phyloP scores from a whole-genome alignment of 768 basidiomycete genomes.

The Filobasidium wieringae region DNA sequence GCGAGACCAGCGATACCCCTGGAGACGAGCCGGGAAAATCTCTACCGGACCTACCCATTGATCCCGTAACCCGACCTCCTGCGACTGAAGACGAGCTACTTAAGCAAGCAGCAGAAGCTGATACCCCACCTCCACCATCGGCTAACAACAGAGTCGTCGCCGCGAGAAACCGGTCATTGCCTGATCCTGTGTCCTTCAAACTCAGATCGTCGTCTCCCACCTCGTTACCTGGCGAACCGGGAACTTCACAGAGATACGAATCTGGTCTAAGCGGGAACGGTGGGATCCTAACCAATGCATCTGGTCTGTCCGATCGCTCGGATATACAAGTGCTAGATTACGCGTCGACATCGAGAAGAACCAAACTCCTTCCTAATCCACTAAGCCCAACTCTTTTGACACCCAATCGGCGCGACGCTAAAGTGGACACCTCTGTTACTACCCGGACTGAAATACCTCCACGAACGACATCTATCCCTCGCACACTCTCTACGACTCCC shows the following conservation, averaged over 20 bases:
- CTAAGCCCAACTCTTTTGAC: constrained; percentile 3
- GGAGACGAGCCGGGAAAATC: neutral
- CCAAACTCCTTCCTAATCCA: constrained; percentile 15
- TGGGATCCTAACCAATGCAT: constrained; percentile 9
- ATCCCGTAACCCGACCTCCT: constrained; percentile 30
- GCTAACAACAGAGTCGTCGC: neutral
- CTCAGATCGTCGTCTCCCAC: constrained; percentile 19
- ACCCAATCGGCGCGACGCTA: neutral
- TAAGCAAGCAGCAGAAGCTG: constrained; percentile 5
- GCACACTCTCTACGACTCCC: constrained; percentile 42
- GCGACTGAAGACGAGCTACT: constrained; percentile 17
- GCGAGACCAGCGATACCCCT: neutral
- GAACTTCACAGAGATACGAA: neutral
- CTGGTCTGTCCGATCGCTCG: neutral
- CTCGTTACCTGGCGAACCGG: constrained; percentile 7
- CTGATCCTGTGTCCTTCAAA: constrained; percentile 2
- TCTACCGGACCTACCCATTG: constrained; percentile 6
- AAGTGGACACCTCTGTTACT: constrained; percentile 1
- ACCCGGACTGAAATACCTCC: constrained; percentile 9
- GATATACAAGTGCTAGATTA: neutral
- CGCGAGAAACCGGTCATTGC: neutral
- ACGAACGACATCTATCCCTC: constrained; percentile 4
- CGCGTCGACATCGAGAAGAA: neutral
- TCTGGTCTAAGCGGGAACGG: neutral
- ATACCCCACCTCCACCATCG: neutral